A percentile compares a stretch with the other conserved stretches of the same genome.
These are phyloP conservation scores for Penicillium paneum DNA, from an alignment of 2,329 filamentous ascomycete species.

Conservation along the genomic window DNA sequence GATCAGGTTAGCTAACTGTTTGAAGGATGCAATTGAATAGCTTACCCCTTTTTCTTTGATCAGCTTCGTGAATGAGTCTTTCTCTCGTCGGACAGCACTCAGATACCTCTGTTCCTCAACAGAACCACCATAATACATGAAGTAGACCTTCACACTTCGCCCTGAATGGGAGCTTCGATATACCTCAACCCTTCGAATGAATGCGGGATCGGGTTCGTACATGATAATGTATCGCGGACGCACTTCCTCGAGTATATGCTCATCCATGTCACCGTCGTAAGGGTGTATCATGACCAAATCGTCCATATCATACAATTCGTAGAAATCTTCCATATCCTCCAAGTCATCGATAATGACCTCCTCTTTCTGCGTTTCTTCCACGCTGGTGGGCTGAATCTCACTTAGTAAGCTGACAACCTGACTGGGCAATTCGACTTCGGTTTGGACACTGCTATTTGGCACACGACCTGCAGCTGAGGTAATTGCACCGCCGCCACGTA, in stretches of 20 bases:
- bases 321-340: conserved; percentile 89
- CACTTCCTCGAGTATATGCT: conserved; percentile 91
- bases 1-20: conserved; percentile 13
- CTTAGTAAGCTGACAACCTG: conserved; percentile 81
- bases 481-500: conserved; percentile 71
- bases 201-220: conserved; percentile 94
- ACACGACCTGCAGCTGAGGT: conserved; percentile 60
- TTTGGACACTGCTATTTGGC: conserved; percentile 70
- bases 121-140: conserved; percentile 91
- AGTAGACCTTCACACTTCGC: conserved; percentile 86
- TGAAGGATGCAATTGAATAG: background rate
- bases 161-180: conserved; percentile 93
- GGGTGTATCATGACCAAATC: conserved; percentile 86
- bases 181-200: conserved; percentile 90
- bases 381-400: conserved; percentile 76
- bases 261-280: conserved; percentile 93
- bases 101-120: conserved; percentile 95
- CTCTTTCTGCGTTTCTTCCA: conserved; percentile 68
- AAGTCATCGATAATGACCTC: conserved; percentile 72
- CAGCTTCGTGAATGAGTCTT: conserved; percentile 90
- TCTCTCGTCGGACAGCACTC: conserved; percentile 84
- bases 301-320: conserved; percentile 85
- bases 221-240: conserved; percentile 95
- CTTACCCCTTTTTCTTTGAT: conserved; percentile 81
- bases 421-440: conserved; percentile 71